Base-by-base conservation (phyloP, 371 early-diverging fungal species). In the Zychaea mexicana region DNA sequence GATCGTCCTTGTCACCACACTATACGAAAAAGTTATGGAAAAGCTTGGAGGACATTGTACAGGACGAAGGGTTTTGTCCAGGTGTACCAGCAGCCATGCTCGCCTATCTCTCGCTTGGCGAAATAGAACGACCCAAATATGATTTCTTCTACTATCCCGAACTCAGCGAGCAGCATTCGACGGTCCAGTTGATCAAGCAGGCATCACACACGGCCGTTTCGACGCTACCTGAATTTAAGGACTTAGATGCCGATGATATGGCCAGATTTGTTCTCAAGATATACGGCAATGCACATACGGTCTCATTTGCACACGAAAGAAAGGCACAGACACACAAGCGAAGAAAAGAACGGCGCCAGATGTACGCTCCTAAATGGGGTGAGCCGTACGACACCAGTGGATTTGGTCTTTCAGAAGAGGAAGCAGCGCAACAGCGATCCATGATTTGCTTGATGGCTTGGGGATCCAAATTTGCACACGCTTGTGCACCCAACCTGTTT, bases 1-100 rank as follows among this genome's bases (percentile, higher is more conserved):
- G 82, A 36, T 82, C 82, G 8, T 73, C 72, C 2, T 49, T 69
- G n/a, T 77, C 77, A 6, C 82, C 77, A 7, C 69, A 70, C 30
- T 79, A 70, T 46, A 64, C 82, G 8, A 78, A 77, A 46, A 57
- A 57, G 15, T 56, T 78, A 6, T 82, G 82, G 82, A 69, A 75
- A 1, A 33, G 31, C 0, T 26, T 78, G 26, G 33, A 54, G 7
- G 49, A 53, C 19, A 57, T 72, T 47, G 70, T 76, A 1, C 72
- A 72, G 45, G 57, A 39, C 2, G 57, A 55, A 24, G 61, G 53
- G 3, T 79, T 78, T 49, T 67, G 69, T 36, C 82, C 82, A 2
- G 82, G 82, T 42, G 68, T 82, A 3, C 82, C 82, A 9, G 82
- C 79, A n/a, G 78, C 82, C 47, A 75, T 78, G 67, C 53, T 82